phyloP scores from a whole-genome alignment of 306 rosid genomes.

The Fagus sylvatica region DNA sequence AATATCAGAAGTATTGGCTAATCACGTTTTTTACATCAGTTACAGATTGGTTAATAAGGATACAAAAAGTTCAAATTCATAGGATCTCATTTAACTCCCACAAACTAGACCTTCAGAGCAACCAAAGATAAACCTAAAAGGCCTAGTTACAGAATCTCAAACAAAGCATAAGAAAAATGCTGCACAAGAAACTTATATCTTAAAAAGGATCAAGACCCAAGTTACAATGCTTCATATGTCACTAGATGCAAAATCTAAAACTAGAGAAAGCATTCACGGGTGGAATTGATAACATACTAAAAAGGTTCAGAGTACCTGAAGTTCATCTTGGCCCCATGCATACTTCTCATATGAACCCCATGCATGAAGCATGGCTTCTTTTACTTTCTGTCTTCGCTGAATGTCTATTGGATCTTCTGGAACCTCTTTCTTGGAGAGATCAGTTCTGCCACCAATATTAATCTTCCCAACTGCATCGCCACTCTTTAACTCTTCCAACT shows the following conservation, averaged over 20 bases:
- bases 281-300: background rate
- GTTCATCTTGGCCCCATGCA: conserved; percentile 99
- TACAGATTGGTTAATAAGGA: too few species aligned
- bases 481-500: conserved; percentile 67
- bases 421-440: conserved; percentile 34
- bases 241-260: background rate
- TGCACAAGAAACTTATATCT: background rate
- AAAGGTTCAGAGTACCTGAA: conserved; percentile 64
- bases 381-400: conserved; percentile 81
- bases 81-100: too few species aligned
- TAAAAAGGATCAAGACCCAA: background rate
- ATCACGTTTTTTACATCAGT: too few species aligned
- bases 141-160: background rate
- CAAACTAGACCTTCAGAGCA: too few species aligned
- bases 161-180: background rate
- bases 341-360: conserved; percentile 94
- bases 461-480: conserved; percentile 24
- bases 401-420: conserved; percentile 67
- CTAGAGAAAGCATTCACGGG: background rate
- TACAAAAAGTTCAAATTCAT: too few species aligned
- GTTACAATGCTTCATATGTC: background rate
- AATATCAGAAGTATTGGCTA: background rate
- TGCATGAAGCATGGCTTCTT: conserved; percentile 96
- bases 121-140: background rate
- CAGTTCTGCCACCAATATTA: background rate